A percentile compares a stretch with the other conserved stretches of the same genome.
These are phyloP conservation scores for Talaromyces pinophilus DNA, from an alignment of 2,329 filamentous ascomycete species.

Conservation along the genomic window DNA sequence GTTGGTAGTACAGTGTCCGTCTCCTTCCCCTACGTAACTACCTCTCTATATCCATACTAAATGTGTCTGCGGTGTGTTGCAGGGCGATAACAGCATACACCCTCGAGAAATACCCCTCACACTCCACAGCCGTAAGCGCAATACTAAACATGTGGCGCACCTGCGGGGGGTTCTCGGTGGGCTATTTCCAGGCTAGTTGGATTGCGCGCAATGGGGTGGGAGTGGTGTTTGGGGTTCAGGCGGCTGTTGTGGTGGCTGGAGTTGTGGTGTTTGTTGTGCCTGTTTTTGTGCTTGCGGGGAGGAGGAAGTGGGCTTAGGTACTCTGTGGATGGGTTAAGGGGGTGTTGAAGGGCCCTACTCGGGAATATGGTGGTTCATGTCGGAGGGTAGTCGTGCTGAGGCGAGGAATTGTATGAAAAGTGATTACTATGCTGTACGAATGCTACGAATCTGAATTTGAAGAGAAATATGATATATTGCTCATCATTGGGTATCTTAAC, in stretches of 20 bases:
- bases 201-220: conserved; percentile 35
- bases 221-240: conserved; percentile 39
- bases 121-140: conserved; percentile 38
- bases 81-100: conserved; percentile 39
- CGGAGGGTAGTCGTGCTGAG: neutral
- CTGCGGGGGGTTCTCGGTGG: conserved; percentile 41
- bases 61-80: neutral
- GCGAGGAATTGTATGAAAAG: neutral
- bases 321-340: neutral
- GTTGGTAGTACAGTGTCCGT: conserved; percentile 39
- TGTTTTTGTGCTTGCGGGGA: conserved; percentile 26
- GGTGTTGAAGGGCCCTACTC: neutral
- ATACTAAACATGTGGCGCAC: conserved; percentile 46
- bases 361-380: too few species aligned
- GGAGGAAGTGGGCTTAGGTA: neutral
- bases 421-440: neutral
- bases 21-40: neutral
- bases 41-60: neutral
- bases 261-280: conserved; percentile 34
- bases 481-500: conserved; percentile 3
- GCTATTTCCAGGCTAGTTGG: conserved; percentile 43
- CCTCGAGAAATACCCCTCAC: conserved; percentile 40
- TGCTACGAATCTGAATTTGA: neutral
- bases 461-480: neutral
- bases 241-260: conserved; percentile 32